phyloP scores from a whole-genome alignment of 176 grass and related monocot species.

The Raddia distichophylla region DNA sequence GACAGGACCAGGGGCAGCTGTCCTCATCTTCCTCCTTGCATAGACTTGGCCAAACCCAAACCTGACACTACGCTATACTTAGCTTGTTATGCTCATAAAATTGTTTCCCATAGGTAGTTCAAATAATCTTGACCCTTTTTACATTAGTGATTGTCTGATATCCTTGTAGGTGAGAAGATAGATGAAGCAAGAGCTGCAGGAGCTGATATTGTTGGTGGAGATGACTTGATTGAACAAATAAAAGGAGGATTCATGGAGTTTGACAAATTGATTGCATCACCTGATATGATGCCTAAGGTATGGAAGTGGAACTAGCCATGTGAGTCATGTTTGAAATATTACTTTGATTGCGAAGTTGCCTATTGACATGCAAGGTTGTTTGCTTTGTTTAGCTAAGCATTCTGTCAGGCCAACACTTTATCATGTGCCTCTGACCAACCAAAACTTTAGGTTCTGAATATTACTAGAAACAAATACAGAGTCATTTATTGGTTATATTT shows the following conservation, averaged over 20 bases:
- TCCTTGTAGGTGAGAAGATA: conserved; percentile 82
- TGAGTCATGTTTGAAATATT: conserved; percentile 29
- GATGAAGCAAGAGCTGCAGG: conserved; percentile 93
- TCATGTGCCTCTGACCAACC: neutral
- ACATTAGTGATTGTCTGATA: conserved; percentile 12
- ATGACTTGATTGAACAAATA: conserved; percentile 92
- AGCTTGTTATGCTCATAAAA: conserved; percentile 8
- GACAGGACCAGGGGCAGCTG: too few relatives aligned
- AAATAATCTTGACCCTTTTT: conserved; percentile 2
- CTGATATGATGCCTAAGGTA: conserved; percentile 99
- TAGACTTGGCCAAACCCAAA: too few relatives aligned
- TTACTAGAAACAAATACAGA: conserved; percentile 19
- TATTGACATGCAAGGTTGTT: conserved; percentile 12
- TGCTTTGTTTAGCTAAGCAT: conserved; percentile 5
- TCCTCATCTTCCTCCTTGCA: too few relatives aligned
- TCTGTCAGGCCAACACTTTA: neutral
- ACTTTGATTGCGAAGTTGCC: conserved; percentile 12
- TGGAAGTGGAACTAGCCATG: conserved; percentile 31
- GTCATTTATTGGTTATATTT: neutral
- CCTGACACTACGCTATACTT: conserved; percentile 22
- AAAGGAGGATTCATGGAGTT: conserved; percentile 99
- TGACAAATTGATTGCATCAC: conserved; percentile 96
- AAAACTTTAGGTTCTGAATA: neutral
- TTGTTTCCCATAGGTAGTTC: neutral
- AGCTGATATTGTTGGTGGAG: conserved; percentile 89